Conservation (phyloP, 441 rosid species). For the Codiaeum variegatum region DNA sequence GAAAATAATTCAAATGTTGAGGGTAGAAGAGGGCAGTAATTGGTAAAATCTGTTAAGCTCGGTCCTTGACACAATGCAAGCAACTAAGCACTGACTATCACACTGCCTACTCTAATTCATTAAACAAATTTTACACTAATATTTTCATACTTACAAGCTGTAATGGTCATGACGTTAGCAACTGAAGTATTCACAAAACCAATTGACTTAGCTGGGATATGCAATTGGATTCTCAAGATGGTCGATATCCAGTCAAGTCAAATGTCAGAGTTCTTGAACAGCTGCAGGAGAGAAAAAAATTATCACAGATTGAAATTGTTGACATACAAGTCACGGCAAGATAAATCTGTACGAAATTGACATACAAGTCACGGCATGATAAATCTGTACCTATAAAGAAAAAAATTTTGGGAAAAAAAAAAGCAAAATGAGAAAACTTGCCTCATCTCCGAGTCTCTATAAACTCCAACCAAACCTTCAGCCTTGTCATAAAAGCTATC, state of each 20-base stretch:
- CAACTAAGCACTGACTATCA: not conserved
- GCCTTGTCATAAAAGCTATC: slow-evolving; percentile 98
- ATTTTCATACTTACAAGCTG: slow-evolving; percentile 18
- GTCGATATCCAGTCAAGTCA: slow-evolving; percentile 69
- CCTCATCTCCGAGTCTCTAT: slow-evolving; percentile 83
- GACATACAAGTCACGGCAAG: not conserved
- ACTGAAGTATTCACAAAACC: slow-evolving; percentile 24
- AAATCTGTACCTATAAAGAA: not conserved
- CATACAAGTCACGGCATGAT: not conserved
- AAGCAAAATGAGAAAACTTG: slow-evolving; percentile 18
- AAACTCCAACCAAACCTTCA: slow-evolving; percentile 93
- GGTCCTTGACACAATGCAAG: not conserved
- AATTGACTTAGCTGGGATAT: slow-evolving; percentile 5
- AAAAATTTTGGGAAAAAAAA: not conserved
- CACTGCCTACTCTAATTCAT: not conserved
- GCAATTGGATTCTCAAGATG: slow-evolving; percentile 34
- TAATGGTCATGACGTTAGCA: slow-evolving; percentile 1
- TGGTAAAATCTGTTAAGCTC: not conserved
- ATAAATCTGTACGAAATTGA: not conserved
- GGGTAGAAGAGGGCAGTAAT: not conserved
- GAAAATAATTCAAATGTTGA: not conserved
- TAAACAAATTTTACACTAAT: not conserved
- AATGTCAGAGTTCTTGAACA: slow-evolving; percentile 94
- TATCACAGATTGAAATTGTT: not conserved
- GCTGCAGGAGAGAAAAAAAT: slow-evolving; percentile 41